Evolutionary conservation across 1,139 yeast species (phyloP).

Genomic region (Geotrichum siamense): DNA sequence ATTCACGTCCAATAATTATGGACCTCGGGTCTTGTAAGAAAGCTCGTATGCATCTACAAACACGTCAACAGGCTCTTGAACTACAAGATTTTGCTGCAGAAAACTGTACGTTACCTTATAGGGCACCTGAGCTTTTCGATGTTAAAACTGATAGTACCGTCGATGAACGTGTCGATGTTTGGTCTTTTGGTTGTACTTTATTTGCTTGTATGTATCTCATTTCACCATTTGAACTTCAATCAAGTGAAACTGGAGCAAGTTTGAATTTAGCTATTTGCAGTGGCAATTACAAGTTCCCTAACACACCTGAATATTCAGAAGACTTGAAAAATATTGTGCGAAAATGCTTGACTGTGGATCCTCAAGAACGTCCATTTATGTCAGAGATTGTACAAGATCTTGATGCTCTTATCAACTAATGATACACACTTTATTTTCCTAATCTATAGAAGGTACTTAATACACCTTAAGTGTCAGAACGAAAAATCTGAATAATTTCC

Average conservation of each 20-base stretch:
- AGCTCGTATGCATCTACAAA: constrained; percentile 49
- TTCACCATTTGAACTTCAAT: constrained; percentile 84
- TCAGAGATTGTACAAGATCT: constrained; percentile 46
- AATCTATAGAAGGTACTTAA: too few species aligned
- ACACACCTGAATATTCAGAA: constrained; percentile 46
- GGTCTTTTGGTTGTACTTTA: constrained; percentile 84
- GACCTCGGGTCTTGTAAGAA: constrained; percentile 76
- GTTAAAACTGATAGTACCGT: constrained; percentile 57
- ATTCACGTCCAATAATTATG: constrained; percentile 69
- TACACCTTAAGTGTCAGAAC: too few species aligned
- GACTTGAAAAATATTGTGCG: constrained; percentile 50
- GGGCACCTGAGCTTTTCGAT: constrained; percentile 86
- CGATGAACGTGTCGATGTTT: constrained; percentile 72
- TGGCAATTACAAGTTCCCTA: constrained; percentile 64
- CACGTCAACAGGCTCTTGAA: constrained; percentile 65
- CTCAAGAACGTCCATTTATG: constrained; percentile 53
- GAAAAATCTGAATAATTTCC: too few species aligned
- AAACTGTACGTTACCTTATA: constrained; percentile 77
- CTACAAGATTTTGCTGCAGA: constrained; percentile 78
- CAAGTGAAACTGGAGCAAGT: constrained; percentile 75
- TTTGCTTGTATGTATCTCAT: constrained; percentile 70
- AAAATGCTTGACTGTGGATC: constrained; percentile 55
- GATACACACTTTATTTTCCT: too few species aligned
- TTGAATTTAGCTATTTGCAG: constrained; percentile 67
- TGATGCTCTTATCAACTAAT: constrained; percentile 7